A percentile compares a stretch with the other conserved stretches of the same genome.
Conservation (phyloP, 352 stramenopile genomes). For the Pythium phragmiticola region DNA sequence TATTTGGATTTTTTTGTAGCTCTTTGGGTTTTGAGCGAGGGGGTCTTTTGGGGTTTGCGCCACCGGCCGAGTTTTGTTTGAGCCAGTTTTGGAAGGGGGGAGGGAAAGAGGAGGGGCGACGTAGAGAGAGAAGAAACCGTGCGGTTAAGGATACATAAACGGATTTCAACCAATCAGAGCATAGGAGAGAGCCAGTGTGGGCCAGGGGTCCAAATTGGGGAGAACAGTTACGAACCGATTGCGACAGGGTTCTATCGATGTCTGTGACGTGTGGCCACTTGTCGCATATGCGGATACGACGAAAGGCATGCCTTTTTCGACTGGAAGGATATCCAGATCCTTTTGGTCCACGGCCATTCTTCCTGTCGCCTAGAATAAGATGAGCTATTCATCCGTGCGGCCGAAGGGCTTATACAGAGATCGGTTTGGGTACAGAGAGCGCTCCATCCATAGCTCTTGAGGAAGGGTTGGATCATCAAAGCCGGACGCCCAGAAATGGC, state of each 20-base stretch:
- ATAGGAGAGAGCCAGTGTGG: conserved; percentile 1
- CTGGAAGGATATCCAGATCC: no score
- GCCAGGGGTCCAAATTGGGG: neutral
- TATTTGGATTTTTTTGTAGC: neutral
- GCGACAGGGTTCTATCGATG: conserved; percentile 16
- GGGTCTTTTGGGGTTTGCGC: neutral
- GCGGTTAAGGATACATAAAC: conserved; percentile 7
- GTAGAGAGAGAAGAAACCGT: conserved; percentile 16
- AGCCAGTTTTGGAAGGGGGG: conserved; percentile 12
- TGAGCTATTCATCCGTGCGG: no score
- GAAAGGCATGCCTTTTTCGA: no score
- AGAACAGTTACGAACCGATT: conserved; percentile 21
- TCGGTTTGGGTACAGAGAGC: no score
- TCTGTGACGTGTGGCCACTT: conserved; percentile 16
- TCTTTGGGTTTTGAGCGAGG: neutral
- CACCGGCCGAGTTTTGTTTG: conserved; percentile 1
- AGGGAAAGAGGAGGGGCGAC: conserved; percentile 1
- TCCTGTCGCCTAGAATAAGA: no score
- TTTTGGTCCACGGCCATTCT: no score
- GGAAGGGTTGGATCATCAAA: no score
- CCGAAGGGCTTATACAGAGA: no score
- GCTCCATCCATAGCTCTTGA: no score
- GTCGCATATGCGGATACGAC: conserved; percentile 7
- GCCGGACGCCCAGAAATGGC: no score
- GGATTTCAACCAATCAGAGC: conserved; percentile 19